A percentile compares a stretch with the other conserved stretches of the same genome.
Conservation (phyloP, 1,284 basidiomycete genomes). For the Phylloboletellus chloephorus region DNA sequence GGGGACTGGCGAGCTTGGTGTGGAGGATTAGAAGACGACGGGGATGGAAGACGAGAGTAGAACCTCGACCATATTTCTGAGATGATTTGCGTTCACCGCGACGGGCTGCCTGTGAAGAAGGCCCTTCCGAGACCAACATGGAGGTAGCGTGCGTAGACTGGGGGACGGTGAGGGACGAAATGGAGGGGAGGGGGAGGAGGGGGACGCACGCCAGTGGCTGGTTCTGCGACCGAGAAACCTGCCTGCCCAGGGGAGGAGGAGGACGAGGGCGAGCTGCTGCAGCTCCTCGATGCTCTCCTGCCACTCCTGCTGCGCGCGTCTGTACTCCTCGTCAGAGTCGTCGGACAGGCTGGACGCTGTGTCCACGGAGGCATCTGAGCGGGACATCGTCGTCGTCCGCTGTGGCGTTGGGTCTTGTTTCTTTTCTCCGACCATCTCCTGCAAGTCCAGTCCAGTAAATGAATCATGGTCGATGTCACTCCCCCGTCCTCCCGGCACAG, state of each 20-base stretch:
- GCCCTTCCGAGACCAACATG: conserved; percentile 60
- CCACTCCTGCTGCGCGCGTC: conserved; percentile 85
- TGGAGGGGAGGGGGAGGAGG: conserved; percentile 5
- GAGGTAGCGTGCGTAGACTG: conserved; percentile 71
- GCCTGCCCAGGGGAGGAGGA: conserved; percentile 81
- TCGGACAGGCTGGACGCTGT: conserved; percentile 46
- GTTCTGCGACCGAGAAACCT: conserved; percentile 84
- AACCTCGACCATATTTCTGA: conserved; percentile 30
- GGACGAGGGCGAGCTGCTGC: conserved; percentile 72
- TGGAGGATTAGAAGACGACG: conserved; percentile 34
- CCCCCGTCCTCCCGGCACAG: conserved; percentile 37
- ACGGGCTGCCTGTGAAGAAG: conserved; percentile 46
- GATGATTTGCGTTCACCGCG: conserved; percentile 14
- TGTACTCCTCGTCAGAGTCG: conserved; percentile 65
- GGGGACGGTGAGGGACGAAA: conserved; percentile 13
- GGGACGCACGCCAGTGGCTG: conserved; percentile 75
- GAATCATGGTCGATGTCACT: conserved; percentile 41
- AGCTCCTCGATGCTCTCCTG: conserved; percentile 84
- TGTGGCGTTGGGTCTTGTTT: conserved; percentile 12
- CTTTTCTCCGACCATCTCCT: conserved; percentile 16
- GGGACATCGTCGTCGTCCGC: conserved; percentile 31
- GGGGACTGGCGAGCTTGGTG: conserved; percentile 37
- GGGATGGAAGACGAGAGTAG: conserved; percentile 22
- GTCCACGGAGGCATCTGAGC: conserved; percentile 43
- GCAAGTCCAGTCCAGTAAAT: conserved; percentile 28